Base-by-base conservation (phyloP, 768 basidiomycete genomes). In the Tylopilus felleus region DNA sequence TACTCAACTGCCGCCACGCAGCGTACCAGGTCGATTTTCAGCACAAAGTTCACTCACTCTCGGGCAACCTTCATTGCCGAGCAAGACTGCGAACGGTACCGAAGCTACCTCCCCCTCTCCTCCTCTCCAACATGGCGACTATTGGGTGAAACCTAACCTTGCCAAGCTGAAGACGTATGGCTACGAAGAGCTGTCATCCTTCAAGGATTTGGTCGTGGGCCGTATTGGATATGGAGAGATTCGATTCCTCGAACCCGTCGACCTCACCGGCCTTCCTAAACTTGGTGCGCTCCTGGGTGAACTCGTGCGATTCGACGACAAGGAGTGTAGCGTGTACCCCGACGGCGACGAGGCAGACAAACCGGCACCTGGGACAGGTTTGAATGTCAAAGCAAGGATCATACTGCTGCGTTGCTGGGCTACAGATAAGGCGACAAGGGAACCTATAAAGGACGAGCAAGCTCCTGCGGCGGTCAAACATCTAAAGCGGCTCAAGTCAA, bases 221-320 rank as follows among this genome's bases (percentile, higher is more conserved):
- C 87, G 96, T n/a, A 81, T 86, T 51, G 93, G 94, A 33, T 96
- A 86, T 62, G 97, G 97, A 29, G 81, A 93, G 70, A 86, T 98
- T 58, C 74, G 80, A 69, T 80, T 96, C 85, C 75, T 80, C 70
- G 77, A 90, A 73, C 76, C 88, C 58, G 84, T 91, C 31, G 93
- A 98, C 66, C 80, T 99, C 53, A 97, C 94, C 23, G 85, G 87
- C 22, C 75, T 96, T 45, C 75, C 84, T 16, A 87, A 86, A 65
- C 79, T 98, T 36, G 82, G 84, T 8, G 84, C 86, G 36, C 81
- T 99, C 29, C 77, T 93, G 5, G 96, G 94, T n/a, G 84, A 86
- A 52, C 80, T 93, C 54, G 82, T 98, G 23, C 79, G 86, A 43
- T 95, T 99, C 68, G 87, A 90, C 55, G 86, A 93, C 68, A 90